Conservation (phyloP, 192 early-diverging fungal species). For the Borealophlyctis nickersoniae region DNA sequence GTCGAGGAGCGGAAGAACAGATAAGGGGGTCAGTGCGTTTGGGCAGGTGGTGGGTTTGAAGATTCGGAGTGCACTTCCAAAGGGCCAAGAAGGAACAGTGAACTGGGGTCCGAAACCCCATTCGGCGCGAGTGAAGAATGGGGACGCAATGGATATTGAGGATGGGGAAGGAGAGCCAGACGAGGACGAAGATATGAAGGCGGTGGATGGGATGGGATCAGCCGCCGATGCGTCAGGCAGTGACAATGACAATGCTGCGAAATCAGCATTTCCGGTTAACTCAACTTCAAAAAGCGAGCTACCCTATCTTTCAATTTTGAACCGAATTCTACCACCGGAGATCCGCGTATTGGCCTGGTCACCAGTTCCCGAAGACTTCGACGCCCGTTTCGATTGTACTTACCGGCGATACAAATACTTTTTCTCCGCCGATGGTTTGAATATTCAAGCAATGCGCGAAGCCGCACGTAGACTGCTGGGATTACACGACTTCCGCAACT, state of each 20-base stretch:
- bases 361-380: slow-evolving; percentile 71
- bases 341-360: slow-evolving; percentile 93
- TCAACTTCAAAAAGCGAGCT: slow-evolving; percentile 49
- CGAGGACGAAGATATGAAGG: slow-evolving; percentile 2
- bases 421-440: slow-evolving; percentile 65
- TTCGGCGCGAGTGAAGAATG: slow-evolving; percentile 5
- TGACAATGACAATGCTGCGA: neutral
- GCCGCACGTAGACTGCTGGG: slow-evolving; percentile 72
- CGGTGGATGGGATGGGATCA: slow-evolving; percentile 6
- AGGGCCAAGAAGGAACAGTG: slow-evolving; percentile 19
- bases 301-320: slow-evolving; percentile 79
- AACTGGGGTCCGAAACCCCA: slow-evolving; percentile 28
- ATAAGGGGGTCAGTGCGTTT: slow-evolving; percentile 86
- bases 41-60: slow-evolving; percentile 85
- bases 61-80: slow-evolving; percentile 49
- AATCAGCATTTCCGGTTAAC: neutral
- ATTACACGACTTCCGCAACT: slow-evolving; percentile 89
- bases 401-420: slow-evolving; percentile 90
- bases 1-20: slow-evolving; percentile 72
- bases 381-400: slow-evolving; percentile 82
- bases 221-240: slow-evolving; percentile 4
- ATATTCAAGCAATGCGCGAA: slow-evolving; percentile 73
- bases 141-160: neutral
- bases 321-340: slow-evolving; percentile 78
- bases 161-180: slow-evolving; percentile 4